Base-by-base conservation (phyloP, 768 basidiomycete species). In the Gautieria morchelliformis region DNA sequence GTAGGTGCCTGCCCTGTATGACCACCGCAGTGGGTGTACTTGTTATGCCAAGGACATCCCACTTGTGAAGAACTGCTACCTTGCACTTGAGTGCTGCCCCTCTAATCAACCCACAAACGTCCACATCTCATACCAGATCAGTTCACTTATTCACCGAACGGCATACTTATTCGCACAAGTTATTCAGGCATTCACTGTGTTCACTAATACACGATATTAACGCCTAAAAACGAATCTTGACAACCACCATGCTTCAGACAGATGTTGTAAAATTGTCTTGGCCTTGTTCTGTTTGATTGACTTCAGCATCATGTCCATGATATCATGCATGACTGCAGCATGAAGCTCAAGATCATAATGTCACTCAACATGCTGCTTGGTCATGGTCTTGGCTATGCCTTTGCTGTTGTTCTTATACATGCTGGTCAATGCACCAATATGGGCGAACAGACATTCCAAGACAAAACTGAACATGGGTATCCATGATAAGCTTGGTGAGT, bases 351-450 rank as follows among this genome's bases (percentile, higher is more conserved):
- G 78, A 70, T 99, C 96, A 64, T 94, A 98, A 69, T 99, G 96
- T 8, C 93, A 96, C 71, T 99, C 96, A 14, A 98, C 96, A 65
- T 94, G 85, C 73, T 99, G 96, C 73, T 99, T 99, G 24, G 96
- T 99, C 22, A 99, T 95, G 0, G 95, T 98, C 76, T 96, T 96
- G 1, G 95, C 95, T 59, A 94, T 81, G 52, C 93, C 93, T 71
- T 93, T 93, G 72, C 87, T 89, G 71, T 98, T 99, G 78, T 97
- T 97, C 30, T 95, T 85, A 74, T 99, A 99, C 96, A 99, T 99
- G 64, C 96, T 96, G 4, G 96, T 99, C 63, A 99, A 75, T 27
- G 96, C 95, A 66, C 96, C 96, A 58, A 99, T 92, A 67, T 99
- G 96, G 1, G 82, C 88, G 65, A 98, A 98, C 65, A 93, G 95